Conservation (phyloP, 139 green algal genomes). For the Chlamydomonas sp. region DNA sequence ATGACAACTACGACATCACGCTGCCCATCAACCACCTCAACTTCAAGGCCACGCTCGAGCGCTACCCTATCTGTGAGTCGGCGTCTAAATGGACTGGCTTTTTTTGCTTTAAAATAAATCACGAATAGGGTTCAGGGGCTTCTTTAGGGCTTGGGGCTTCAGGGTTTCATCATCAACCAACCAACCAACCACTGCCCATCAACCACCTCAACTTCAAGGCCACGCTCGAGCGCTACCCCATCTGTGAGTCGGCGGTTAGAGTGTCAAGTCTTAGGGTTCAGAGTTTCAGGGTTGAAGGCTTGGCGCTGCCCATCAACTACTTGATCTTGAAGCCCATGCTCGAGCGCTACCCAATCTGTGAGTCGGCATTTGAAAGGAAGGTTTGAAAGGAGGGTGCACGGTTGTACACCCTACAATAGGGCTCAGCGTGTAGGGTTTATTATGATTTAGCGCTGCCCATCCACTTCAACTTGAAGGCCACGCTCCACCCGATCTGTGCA, state of each 20-base stretch:
- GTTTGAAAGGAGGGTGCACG: no score
- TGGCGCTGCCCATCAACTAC: conserved; percentile 31
- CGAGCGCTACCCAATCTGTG: conserved; percentile 56
- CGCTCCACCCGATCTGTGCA: no score
- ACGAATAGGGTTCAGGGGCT: no score
- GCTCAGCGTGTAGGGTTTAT: no score
- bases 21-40: conserved; percentile 33
- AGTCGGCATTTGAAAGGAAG: no score
- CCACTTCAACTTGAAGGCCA: no score
- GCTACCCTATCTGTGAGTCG: conserved; percentile 56
- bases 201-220: conserved; percentile 32
- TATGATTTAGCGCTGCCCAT: no score
- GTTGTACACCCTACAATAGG: no score
- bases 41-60: conserved; percentile 37
- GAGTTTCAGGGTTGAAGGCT: no score
- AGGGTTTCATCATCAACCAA: no score
- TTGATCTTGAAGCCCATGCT: conserved; percentile 39
- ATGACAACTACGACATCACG: conserved; percentile 46
- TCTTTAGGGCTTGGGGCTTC: no score
- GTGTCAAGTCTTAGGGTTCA: neutral
- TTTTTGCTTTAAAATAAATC: no score
- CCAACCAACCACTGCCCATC: conserved; percentile 40
- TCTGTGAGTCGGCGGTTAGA: conserved; percentile 32
- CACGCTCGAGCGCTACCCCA: conserved; percentile 50
- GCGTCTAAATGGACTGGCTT: neutral